Conservation (phyloP, 495 filamentous ascomycete species). For the Xeromyces bisporus region DNA sequence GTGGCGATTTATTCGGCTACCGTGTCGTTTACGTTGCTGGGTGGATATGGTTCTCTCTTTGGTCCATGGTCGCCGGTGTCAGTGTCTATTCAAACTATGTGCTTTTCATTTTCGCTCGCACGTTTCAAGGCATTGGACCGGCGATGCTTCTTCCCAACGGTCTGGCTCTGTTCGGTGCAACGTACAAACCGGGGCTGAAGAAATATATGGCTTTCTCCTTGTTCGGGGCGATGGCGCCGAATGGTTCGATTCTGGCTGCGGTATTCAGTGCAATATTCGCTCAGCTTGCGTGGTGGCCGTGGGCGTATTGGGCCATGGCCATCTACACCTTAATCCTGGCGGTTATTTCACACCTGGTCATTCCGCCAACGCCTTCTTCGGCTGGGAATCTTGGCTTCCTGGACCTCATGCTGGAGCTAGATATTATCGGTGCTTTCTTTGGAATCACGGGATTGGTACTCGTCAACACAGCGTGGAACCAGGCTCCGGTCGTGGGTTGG, state of each 20-base stretch:
- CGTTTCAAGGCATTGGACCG: conserved; percentile 43
- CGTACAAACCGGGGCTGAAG: conserved; percentile 33
- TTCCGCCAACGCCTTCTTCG: conserved; percentile 30
- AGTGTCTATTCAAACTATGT: conserved; percentile 31
- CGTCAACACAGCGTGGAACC: conserved; percentile 36
- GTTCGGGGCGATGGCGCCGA: conserved; percentile 46
- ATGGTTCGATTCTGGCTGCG: conserved; percentile 32
- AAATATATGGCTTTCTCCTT: conserved; percentile 49
- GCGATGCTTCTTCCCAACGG: conserved; percentile 46
- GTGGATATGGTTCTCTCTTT: conserved; percentile 39
- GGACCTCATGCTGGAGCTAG: conserved; percentile 22
- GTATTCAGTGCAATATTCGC: conserved; percentile 35
- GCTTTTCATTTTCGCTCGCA: conserved; percentile 41
- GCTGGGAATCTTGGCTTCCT: conserved; percentile 5
- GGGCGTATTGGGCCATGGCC: conserved; percentile 43
- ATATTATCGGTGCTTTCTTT: conserved; percentile 31
- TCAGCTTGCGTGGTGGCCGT: conserved; percentile 44
- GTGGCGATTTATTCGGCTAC: conserved; percentile 43
- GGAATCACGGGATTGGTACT: conserved; percentile 43
- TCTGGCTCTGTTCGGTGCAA: conserved; percentile 42
- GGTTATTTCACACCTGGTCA: conserved; percentile 21
- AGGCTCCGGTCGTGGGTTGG: conserved; percentile 31
- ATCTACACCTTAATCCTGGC: conserved; percentile 27
- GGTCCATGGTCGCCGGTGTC: conserved; percentile 38
- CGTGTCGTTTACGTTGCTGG: conserved; percentile 39